These are phyloP conservation scores for Exserohilum rostratum DNA, from an alignment of 2,329 filamentous ascomycete species.

Conservation along the genomic window DNA sequence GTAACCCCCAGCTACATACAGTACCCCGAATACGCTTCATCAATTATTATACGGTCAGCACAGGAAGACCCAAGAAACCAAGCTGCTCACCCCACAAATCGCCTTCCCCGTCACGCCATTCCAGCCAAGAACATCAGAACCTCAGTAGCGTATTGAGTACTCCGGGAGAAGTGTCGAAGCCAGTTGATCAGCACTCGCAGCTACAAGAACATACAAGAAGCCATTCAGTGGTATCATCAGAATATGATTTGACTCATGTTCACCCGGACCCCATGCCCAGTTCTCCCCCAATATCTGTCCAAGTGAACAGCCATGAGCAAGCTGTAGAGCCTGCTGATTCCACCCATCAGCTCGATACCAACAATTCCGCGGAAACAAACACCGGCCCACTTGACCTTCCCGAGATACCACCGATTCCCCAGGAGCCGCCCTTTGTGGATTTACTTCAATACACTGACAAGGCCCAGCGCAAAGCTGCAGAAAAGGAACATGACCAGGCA, in stretches of 20 bases:
- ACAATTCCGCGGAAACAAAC: conserved; percentile 11
- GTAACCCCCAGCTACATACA: conserved; percentile 34
- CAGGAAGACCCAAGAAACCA: conserved; percentile 66
- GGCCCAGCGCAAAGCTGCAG: conserved; percentile 68
- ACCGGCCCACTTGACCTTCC: conserved; percentile 45
- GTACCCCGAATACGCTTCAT: conserved; percentile 73
- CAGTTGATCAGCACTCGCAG: background rate
- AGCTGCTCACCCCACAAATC: conserved; percentile 51
- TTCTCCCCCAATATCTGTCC: conserved; percentile 55
- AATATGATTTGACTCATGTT: conserved; percentile 21
- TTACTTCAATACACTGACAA: conserved; percentile 66
- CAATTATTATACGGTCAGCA: conserved; percentile 90
- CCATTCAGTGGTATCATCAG: conserved; percentile 16
- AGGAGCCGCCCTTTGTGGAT: conserved; percentile 63
- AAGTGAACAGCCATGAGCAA: conserved; percentile 52
- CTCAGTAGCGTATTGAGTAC: conserved; percentile 5
- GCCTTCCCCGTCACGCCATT: conserved; percentile 26
- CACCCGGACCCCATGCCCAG: conserved; percentile 14
- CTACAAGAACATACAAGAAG: conserved; percentile 12
- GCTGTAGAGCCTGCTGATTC: background rate
- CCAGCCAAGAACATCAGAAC: conserved; percentile 11
- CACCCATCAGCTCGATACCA: conserved; percentile 1
- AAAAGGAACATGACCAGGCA: conserved; percentile 68
- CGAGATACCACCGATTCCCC: conserved; percentile 59
- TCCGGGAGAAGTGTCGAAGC: background rate